Base-by-base conservation (phyloP, 1,139 yeast species). In the Taphrina flavorubra region DNA sequence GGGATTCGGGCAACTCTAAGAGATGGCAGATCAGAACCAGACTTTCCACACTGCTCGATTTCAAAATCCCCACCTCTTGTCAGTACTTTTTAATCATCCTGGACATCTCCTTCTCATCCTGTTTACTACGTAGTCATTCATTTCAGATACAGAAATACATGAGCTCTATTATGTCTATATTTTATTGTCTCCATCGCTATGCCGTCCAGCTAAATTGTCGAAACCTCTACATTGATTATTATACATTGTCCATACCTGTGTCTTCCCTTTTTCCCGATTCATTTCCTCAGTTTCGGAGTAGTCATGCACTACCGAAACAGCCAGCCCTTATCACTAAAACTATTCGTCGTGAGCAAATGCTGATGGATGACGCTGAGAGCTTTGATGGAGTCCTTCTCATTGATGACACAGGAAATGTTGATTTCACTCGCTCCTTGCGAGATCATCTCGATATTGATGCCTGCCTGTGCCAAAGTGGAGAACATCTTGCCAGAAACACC, bases 401-500 rank as follows among this genome's bases (percentile, higher is more conserved):
- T 90, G 71, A 94, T 91, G 69, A 94, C 99, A 71, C 98, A 96
- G 51, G 97, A 90, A 69, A 94, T 94, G 78, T 94, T 94, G 75
- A 94, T 94, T 79, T 94, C 99, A 76, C 94, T 92, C 44, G 99
- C 97, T 74, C 99, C 99, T 82, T 94, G 99, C 69, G 92, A 86
- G 76, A 94, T 94, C 99, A 94, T 94, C 79, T 94, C 99, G 74
- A 94, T 92, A 79, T 94, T 94, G 75, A 94, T 89, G 69, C 85
- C 86, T 75, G 94, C 97, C 76, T 90, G 95, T 5, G 98, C 98
- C 74, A 94, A 82, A 1, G 96, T 91, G 73, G 92, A 88, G 80
- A 94, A 94, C 97, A 94, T 94, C 73, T 91, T 88, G 57, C 98
- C 97, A 0, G 99, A 99, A 76, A 92, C 92, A 77, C 99, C 99